Percentiles rank a stretch among this genome's conserved stretches.
phyloP scores from a whole-genome alignment of 2,329 filamentous ascomycete species.

The Penicillium sp. region DNA sequence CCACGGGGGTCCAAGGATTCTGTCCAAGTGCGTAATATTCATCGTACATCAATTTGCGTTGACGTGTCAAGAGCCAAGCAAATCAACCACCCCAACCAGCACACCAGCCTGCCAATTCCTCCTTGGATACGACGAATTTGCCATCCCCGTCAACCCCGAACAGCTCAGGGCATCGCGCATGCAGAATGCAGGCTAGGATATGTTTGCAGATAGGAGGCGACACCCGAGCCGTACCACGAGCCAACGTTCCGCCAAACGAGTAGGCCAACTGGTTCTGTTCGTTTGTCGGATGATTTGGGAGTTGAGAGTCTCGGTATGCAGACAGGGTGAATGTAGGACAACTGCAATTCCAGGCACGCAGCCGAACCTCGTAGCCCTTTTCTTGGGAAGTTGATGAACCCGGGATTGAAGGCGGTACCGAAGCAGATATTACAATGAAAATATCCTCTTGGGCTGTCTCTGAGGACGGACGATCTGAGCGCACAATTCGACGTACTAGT shows the following conservation, averaged over 20 bases:
- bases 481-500: constrained; percentile 60
- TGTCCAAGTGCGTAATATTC: not conserved
- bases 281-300: constrained; percentile 4
- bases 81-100: constrained; percentile 44
- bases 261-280: constrained; percentile 15
- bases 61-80: not conserved
- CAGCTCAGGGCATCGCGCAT: constrained; percentile 59
- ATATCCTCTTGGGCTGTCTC: constrained; percentile 30
- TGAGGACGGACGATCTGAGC: not conserved
- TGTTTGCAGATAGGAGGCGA: constrained; percentile 70
- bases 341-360: constrained; percentile 79
- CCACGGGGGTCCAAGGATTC: not conserved
- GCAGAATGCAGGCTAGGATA: constrained; percentile 76
- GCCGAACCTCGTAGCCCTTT: constrained; percentile 66
- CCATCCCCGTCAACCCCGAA: constrained; percentile 59
- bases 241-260: constrained; percentile 40
- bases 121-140: constrained; percentile 50
- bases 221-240: constrained; percentile 16
- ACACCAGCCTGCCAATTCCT: constrained; percentile 72
- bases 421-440: constrained; percentile 65
- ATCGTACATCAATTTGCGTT: not conserved
- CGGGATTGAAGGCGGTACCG: constrained; percentile 29
- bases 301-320: constrained; percentile 54
- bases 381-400: constrained; percentile 22
- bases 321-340: constrained; percentile 81